Base-by-base conservation (phyloP, 768 basidiomycete genomes). In the Termitomyces sp. region DNA sequence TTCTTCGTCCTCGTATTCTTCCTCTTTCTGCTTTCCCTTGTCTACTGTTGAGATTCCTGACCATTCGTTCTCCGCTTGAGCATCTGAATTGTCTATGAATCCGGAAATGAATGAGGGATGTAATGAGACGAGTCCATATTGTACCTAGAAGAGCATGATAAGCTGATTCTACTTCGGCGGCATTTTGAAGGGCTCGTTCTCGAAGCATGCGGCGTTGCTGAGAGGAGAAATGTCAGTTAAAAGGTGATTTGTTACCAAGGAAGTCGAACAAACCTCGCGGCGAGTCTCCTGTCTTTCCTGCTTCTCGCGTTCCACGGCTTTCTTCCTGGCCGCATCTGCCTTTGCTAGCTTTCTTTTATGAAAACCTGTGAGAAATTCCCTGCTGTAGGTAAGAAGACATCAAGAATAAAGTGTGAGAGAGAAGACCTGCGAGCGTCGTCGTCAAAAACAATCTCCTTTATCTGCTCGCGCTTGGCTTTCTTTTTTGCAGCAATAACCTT, bases 291-390 rank as follows among this genome's bases (percentile, higher is more conserved):
- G 76, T 67, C 88, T 83, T 57, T 88, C 87, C 68, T 86, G 83
- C 70, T 91, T 92, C 68, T 93, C 89, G 65, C 88, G 78, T 68
- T 92, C 86, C 63, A 83, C 75, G 12, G 92, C 92, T 72, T 84
- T 89, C 65, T 85, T 81, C 67, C 84, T 86, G 48, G 87, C 83
- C 53, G 84, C 88, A 67, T 96, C 92, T 64, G 86, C 82, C 72
- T 90, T 92, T 62, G 86, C 88, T 55, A 94, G 75, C 74, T 96
- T 97, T 67, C 95, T 86, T 75, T 96, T 96, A 72, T 91, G 89
- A 72, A 97, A 97, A 32, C 95, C 95, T 17, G 94, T 96, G 70
- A 97, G 77, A 74, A 91, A 97, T 61, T 96, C 89, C 70, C 94
- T 96, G 50, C 59, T 62, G 67, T 62, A 57, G 64, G 32, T 62